Percentiles rank a stretch among this genome's conserved stretches.
Conservation (phyloP, 2,329 filamentous ascomycete species). For the Macrophomina tecta region DNA sequence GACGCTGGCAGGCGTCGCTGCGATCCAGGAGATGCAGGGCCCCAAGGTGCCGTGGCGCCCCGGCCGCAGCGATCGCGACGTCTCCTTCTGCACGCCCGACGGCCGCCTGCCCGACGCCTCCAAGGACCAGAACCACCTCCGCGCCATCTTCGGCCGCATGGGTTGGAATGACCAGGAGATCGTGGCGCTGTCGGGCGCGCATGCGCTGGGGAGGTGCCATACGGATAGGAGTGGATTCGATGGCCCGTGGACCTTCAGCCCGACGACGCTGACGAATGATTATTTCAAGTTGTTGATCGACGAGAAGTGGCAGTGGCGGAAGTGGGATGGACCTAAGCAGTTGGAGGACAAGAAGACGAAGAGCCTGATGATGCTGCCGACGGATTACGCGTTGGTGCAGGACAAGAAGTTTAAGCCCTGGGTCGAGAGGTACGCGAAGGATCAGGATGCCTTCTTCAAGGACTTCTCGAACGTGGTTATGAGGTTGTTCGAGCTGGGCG, state of each 20-base stretch:
- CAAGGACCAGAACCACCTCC: constrained; percentile 80
- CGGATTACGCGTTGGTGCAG: constrained; percentile 84
- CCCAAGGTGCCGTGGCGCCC: constrained; percentile 87
- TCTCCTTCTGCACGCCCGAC: constrained; percentile 87
- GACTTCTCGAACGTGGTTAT: constrained; percentile 81
- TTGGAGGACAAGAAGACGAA: constrained; percentile 88
- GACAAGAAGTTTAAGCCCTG: constrained; percentile 84
- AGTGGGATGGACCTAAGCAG: constrained; percentile 92
- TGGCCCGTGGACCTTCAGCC: constrained; percentile 84
- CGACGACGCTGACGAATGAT: constrained; percentile 86
- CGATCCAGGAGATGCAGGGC: constrained; percentile 95
- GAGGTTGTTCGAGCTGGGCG: constrained; percentile 92
- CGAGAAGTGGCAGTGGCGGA: constrained; percentile 90
- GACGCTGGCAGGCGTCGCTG: constrained; percentile 84
- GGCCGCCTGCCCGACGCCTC: constrained; percentile 85
- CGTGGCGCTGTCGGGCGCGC: constrained; percentile 84
- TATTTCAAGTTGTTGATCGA: constrained; percentile 87
- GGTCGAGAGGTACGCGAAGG: constrained; percentile 88
- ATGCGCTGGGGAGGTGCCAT: constrained; percentile 86
- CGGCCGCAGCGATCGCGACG: constrained; percentile 79
- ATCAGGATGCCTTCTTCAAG: constrained; percentile 90
- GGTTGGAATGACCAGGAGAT: constrained; percentile 98
- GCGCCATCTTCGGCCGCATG: constrained; percentile 94
- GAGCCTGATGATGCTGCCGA: constrained; percentile 95
- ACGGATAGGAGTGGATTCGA: constrained; percentile 84